Conservation (phyloP, 2,329 filamentous ascomycete species). For the Ceratocystis eucalypticola region DNA sequence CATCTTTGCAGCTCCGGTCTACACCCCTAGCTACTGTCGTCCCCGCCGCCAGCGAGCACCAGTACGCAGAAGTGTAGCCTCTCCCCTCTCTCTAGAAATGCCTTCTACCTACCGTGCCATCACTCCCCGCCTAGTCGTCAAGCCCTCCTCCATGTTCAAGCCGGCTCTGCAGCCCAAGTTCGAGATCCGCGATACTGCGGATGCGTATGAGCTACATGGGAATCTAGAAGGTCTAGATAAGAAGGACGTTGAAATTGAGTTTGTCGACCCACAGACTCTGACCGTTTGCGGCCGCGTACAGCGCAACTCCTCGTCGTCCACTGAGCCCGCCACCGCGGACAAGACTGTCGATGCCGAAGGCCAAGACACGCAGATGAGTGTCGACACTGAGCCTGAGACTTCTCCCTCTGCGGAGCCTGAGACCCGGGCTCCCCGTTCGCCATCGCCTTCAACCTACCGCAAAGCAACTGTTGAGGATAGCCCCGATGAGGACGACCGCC, state of each 20-base stretch:
- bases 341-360: neutral
- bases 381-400: neutral
- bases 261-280: slow-evolving; percentile 52
- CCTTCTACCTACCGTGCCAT: neutral
- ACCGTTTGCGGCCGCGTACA: slow-evolving; percentile 39
- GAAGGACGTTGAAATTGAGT: slow-evolving; percentile 54
- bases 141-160: neutral
- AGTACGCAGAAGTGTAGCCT: neutral
- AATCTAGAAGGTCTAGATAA: slow-evolving; percentile 56
- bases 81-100: neutral
- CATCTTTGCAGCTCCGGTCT: neutral
- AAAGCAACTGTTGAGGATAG: slow-evolving; percentile 56
- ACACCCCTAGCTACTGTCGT: neutral
- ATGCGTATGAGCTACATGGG: slow-evolving; percentile 53
- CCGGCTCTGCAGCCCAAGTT: slow-evolving; percentile 30
- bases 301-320: neutral
- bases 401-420: slow-evolving; percentile 26
- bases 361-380: neutral
- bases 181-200: slow-evolving; percentile 51
- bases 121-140: neutral
- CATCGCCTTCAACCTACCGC: slow-evolving; percentile 28
- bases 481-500: slow-evolving; percentile 23
- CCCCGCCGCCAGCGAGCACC: neutral
- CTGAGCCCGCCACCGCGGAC: neutral
- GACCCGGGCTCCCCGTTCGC: slow-evolving; percentile 23